Evolutionary conservation across 139 green algal species (phyloP).

Genomic region (Chlorella vulgaris): DNA sequence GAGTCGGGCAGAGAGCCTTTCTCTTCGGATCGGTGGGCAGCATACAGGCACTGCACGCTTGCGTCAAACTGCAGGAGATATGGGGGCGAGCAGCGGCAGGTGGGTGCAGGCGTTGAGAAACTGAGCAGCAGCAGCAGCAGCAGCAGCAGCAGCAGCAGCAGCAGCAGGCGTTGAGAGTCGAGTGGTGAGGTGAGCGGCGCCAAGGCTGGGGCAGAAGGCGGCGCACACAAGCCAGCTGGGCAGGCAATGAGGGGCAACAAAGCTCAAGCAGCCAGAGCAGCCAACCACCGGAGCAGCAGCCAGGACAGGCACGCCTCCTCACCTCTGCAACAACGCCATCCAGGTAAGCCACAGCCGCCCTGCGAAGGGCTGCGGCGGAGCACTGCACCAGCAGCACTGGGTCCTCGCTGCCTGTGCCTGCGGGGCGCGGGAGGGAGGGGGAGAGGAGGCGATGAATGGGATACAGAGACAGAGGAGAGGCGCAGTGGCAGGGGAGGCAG

Average conservation of each 20-base stretch:
- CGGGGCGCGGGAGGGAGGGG: background rate
- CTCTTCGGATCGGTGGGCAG: background rate
- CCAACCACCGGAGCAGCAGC: background rate
- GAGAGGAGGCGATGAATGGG: background rate
- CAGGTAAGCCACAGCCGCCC: constrained; percentile 20
- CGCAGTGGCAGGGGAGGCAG: background rate
- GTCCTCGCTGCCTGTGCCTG: constrained; percentile 21
- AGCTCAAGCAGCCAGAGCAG: background rate
- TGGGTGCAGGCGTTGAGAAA: background rate
- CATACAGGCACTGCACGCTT: constrained; percentile 23
- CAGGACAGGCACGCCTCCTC: background rate
- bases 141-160: too few species aligned
- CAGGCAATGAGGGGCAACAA: background rate
- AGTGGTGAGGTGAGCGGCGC: too few species aligned
- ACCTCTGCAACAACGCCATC: constrained; percentile 39
- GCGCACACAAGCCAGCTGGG: too few species aligned
- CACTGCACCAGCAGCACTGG: constrained; percentile 41
- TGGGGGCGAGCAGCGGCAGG: background rate
- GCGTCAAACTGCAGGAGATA: constrained; percentile 28
- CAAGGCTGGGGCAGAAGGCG: too few species aligned
- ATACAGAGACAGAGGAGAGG: too few species aligned
- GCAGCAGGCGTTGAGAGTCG: too few species aligned
- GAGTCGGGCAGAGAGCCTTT: background rate
- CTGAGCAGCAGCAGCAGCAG: too few species aligned
- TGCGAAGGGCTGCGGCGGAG: constrained; percentile 2